Percentiles rank a stretch among this genome's conserved stretches.
Evolutionary conservation across 2,329 filamentous ascomycete genomes (phyloP).

Genomic region (Berkeleyomyces rouxiae): DNA sequence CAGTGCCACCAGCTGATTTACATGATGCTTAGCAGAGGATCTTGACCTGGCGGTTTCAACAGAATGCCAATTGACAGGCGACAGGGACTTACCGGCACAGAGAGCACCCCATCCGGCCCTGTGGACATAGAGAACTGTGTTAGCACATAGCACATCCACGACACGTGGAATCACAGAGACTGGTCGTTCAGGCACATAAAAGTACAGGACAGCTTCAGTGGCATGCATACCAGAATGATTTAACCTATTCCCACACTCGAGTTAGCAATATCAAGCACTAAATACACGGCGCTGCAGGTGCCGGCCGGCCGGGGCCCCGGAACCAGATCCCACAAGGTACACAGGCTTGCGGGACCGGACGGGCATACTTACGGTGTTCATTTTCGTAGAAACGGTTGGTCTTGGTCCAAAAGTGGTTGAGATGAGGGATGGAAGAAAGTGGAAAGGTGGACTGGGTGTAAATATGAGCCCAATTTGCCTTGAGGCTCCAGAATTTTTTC

Average conservation of each 20-base stretch:
- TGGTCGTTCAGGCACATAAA: background rate
- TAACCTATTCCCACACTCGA: constrained; percentile 28
- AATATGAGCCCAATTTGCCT: background rate
- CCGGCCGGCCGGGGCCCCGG: background rate
- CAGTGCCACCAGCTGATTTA: constrained; percentile 58
- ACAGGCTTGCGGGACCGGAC: background rate
- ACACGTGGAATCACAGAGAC: background rate
- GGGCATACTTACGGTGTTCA: constrained; percentile 36
- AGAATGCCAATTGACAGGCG: background rate
- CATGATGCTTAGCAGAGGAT: background rate
- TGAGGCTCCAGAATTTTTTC: constrained; percentile 2
- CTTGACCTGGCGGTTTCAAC: background rate
- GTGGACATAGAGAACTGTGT: constrained; percentile 11
- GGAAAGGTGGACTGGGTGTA: background rate
- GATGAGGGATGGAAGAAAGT: background rate
- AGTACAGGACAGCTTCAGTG: background rate
- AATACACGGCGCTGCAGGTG: background rate
- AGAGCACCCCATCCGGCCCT: constrained; percentile 89
- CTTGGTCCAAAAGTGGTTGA: background rate
- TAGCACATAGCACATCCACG: background rate
- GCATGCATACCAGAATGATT: constrained; percentile 44
- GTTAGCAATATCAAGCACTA: constrained; percentile 11
- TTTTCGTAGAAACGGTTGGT: constrained; percentile 19
- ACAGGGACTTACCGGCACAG: constrained; percentile 49
- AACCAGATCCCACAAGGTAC: background rate